phyloP scores from a whole-genome alignment of 1,139 yeast genomes.

The Taphrina wiesneri region DNA sequence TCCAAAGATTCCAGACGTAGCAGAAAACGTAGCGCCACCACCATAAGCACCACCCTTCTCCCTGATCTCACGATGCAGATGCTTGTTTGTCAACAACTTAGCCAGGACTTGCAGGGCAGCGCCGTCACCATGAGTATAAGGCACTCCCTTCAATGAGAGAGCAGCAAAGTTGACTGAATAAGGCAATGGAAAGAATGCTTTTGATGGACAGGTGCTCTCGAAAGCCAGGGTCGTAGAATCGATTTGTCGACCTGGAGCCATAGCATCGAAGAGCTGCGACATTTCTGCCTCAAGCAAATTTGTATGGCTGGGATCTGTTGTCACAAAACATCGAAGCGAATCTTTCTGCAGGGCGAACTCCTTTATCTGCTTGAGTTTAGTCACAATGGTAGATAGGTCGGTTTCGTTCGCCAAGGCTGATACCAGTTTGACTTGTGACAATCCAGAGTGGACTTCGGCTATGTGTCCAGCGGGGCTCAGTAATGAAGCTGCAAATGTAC shows the following conservation, averaged over 20 bases:
- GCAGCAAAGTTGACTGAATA: slow-evolving; percentile 88
- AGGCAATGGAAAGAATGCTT: slow-evolving; percentile 68
- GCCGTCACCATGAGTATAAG: slow-evolving; percentile 70
- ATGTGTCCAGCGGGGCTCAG: slow-evolving; percentile 63
- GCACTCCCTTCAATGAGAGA: slow-evolving; percentile 64
- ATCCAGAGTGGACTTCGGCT: slow-evolving; percentile 66
- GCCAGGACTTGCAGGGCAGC: slow-evolving; percentile 82
- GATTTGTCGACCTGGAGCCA: not conserved
- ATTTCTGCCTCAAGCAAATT: slow-evolving; percentile 49
- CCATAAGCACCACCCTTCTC: slow-evolving; percentile 99
- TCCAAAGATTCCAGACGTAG: slow-evolving; percentile 74
- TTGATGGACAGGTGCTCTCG: slow-evolving; percentile 34
- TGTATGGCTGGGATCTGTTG: slow-evolving; percentile 52
- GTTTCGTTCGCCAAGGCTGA: slow-evolving; percentile 60
- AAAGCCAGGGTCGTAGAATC: not conserved
- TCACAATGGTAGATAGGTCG: slow-evolving; percentile 52
- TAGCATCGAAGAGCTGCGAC: slow-evolving; percentile 19
- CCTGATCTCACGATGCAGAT: slow-evolving; percentile 83
- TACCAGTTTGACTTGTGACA: slow-evolving; percentile 72
- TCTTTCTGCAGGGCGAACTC: slow-evolving; percentile 50
- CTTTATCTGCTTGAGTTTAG: slow-evolving; percentile 52
- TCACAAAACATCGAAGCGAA: slow-evolving; percentile 57
- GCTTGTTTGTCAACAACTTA: slow-evolving; percentile 75
- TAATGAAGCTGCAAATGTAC: slow-evolving; percentile 64
- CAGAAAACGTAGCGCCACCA: slow-evolving; percentile 85